Percentiles rank a stretch among this genome's conserved stretches.
phyloP scores from a whole-genome alignment of 345 rosid species.

The Abelmoschus esculentus region DNA sequence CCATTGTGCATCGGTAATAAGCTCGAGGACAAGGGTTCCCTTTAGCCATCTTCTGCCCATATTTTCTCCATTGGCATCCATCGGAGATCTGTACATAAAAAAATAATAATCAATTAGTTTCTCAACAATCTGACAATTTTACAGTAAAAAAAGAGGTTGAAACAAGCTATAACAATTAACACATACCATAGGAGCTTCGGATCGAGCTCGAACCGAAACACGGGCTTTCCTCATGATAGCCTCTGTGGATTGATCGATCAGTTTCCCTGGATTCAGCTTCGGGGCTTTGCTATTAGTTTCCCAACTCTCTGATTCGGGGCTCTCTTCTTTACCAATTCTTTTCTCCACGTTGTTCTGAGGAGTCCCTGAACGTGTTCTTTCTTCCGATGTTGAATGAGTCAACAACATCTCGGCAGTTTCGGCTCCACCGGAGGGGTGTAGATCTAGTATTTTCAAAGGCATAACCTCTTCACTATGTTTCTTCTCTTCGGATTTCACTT shows the following conservation, averaged over 20 bases:
- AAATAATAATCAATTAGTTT: not conserved
- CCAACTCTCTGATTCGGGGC: conserved; percentile 67
- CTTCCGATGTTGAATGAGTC: conserved; percentile 63
- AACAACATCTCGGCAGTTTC: conserved; percentile 32
- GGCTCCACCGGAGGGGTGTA: conserved; percentile 24
- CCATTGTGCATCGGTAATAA: conserved; percentile 71
- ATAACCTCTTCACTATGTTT: conserved; percentile 1
- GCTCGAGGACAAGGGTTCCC: conserved; percentile 72
- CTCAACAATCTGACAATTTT: not conserved
- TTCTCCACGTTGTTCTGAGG: conserved; percentile 17
- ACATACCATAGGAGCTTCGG: conserved; percentile 93
- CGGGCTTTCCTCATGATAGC: conserved; percentile 97
- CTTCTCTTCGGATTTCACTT: conserved; percentile 27
- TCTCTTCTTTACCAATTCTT: conserved; percentile 29
- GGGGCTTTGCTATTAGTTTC: conserved; percentile 42
- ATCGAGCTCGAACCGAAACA: conserved; percentile 94
- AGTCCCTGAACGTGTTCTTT: conserved; percentile 58
- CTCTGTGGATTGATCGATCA: conserved; percentile 56
- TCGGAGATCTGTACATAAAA: conserved; percentile 22
- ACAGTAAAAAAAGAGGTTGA: not conserved
- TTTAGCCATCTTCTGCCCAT: conserved; percentile 68
- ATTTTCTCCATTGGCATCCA: conserved; percentile 68
- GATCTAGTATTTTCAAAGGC: conserved; percentile 65
- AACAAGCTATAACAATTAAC: not conserved
- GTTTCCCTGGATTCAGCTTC: conserved; percentile 23